Percentiles rank a stretch among this genome's conserved stretches.
Evolutionary conservation across 768 basidiomycete species (phyloP).

Genomic region (Pilatotrama ljubarskyi): DNA sequence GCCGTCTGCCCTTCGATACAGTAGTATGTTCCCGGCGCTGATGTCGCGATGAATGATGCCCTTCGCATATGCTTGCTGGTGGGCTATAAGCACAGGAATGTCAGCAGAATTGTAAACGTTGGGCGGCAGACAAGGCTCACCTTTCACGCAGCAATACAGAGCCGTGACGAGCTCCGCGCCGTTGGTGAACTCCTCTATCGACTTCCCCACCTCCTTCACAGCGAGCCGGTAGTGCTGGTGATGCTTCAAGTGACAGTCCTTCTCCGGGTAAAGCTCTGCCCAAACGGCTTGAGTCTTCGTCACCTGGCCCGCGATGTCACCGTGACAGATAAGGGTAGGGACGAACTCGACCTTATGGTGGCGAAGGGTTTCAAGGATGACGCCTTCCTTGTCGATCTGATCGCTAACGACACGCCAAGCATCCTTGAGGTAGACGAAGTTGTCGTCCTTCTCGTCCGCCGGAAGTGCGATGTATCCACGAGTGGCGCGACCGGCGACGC

Average conservation of each 20-base stretch:
- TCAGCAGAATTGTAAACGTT: background rate
- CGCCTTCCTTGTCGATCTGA: slow-evolving; percentile 3
- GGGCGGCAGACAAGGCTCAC: background rate
- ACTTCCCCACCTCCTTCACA: slow-evolving; percentile 6
- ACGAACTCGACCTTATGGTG: background rate
- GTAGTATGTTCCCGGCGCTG: slow-evolving; percentile 12
- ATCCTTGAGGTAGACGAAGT: slow-evolving; percentile 5
- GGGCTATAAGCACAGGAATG: background rate
- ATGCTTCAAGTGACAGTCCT: background rate
- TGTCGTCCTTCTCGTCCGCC: background rate
- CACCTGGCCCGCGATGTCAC: slow-evolving; percentile 6
- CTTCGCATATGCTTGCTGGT: background rate
- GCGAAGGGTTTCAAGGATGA: background rate
- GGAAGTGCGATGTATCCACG: slow-evolving; percentile 2
- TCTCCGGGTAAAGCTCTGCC: background rate
- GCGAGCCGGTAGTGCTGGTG: slow-evolving; percentile 15
- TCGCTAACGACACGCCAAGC: slow-evolving; percentile 2
- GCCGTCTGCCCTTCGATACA: background rate
- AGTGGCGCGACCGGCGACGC: background rate
- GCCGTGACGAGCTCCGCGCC: background rate
- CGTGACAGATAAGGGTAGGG: background rate
- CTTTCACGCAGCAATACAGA: background rate
- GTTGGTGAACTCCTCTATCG: background rate
- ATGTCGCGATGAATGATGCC: slow-evolving; percentile 13
- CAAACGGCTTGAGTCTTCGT: background rate